phyloP scores from a whole-genome alignment of 2,329 filamentous ascomycete genomes.

The Cladorrhinum sp. region DNA sequence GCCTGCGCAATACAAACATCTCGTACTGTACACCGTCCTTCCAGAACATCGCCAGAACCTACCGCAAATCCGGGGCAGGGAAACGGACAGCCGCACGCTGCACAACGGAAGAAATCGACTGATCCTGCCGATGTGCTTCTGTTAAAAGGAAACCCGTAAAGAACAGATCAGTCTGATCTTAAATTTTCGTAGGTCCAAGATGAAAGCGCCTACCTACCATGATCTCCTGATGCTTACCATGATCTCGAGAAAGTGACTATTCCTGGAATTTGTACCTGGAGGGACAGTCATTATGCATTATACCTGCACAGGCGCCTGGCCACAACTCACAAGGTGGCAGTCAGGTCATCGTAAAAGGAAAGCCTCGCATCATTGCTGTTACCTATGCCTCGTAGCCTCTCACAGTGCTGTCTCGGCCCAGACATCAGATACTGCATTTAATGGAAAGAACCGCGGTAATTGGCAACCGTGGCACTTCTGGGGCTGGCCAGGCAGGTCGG shows the following conservation, averaged over 20 bases:
- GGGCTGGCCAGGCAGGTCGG: background rate
- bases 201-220: too few species aligned
- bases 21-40: slow-evolving; percentile 10
- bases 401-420: background rate
- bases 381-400: background rate
- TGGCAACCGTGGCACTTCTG: background rate
- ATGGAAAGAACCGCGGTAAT: background rate
- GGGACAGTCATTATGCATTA: background rate
- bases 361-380: background rate
- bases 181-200: too few species aligned
- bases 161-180: too few species aligned
- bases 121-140: background rate
- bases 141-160: background rate
- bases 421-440: background rate
- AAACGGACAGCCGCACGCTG: slow-evolving; percentile 5
- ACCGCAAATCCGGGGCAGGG: background rate
- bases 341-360: background rate
- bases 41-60: slow-evolving; percentile 20
- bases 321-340: background rate
- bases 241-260: too few species aligned
- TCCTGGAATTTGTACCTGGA: too few species aligned
- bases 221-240: too few species aligned
- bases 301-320: background rate
- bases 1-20: background rate
- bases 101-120: slow-evolving; percentile 5